A percentile compares a stretch with the other conserved stretches of the same genome.
Evolutionary conservation across 176 grass and related monocot species (phyloP).

Genomic region (Ensete ventricosum): DNA sequence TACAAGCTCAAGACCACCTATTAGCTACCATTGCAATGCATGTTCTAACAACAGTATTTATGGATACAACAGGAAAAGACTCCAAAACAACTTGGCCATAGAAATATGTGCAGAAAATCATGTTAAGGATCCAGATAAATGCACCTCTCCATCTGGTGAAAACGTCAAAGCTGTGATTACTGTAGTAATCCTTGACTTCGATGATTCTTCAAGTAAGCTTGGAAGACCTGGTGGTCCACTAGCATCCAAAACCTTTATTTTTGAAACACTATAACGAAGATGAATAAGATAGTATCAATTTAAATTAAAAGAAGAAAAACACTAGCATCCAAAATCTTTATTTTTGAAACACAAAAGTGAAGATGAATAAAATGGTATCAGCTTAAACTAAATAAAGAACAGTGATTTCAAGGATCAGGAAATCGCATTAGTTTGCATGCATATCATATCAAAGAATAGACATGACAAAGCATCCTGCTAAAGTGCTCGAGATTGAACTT

Average conservation of each 20-base stretch:
- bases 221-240: constrained; percentile 84
- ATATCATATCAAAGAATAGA: neutral
- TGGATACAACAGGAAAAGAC: neutral
- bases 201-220: constrained; percentile 58
- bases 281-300: constrained; percentile 4
- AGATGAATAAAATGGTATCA: constrained; percentile 4
- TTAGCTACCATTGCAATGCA: neutral
- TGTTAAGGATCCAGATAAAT: neutral
- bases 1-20: neutral
- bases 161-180: constrained; percentile 82
- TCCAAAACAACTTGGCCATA: neutral
- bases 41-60: no score
- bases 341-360: constrained; percentile 69
- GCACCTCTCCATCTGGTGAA: constrained; percentile 86
- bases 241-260: constrained; percentile 97
- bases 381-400: constrained; percentile 15
- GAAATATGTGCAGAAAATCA: neutral
- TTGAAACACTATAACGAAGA: constrained; percentile 52
- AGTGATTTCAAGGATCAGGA: constrained; percentile 1
- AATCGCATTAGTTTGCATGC: neutral
- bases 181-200: constrained; percentile 40
- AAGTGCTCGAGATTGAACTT: neutral
- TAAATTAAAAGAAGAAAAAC: constrained; percentile 21
- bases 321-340: constrained; percentile 92
- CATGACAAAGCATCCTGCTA: neutral